Evolutionary conservation across 2,329 filamentous ascomycete genomes (phyloP).

Genomic region (Claviceps lovelessii): DNA sequence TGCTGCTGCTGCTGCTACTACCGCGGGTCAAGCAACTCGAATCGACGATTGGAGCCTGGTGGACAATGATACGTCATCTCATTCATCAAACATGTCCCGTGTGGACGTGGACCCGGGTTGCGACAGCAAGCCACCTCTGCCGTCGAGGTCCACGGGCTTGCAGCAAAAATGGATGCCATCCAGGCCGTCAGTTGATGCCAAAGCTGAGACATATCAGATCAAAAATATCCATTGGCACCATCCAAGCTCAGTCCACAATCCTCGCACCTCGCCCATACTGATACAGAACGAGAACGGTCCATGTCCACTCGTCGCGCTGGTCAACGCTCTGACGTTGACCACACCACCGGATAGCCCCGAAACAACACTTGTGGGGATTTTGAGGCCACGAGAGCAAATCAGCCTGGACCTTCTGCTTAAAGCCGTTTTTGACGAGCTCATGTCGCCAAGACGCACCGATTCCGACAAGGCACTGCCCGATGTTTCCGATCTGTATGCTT

Average conservation of each 20-base stretch:
- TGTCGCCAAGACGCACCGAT: slow-evolving; percentile 56
- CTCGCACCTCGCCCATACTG: slow-evolving; percentile 70
- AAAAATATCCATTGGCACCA: slow-evolving; percentile 85
- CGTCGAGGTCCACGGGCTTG: slow-evolving; percentile 19
- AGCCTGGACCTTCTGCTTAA: slow-evolving; percentile 75
- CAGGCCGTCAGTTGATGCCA: slow-evolving; percentile 28
- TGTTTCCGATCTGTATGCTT: slow-evolving; percentile 73
- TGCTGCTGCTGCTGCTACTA: slow-evolving; percentile 4
- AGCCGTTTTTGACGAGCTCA: slow-evolving; percentile 84
- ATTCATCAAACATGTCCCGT: slow-evolving; percentile 4
- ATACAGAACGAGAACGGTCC: slow-evolving; percentile 91
- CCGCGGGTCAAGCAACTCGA: slow-evolving; percentile 8
- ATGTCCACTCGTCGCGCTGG: slow-evolving; percentile 80
- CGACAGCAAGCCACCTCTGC: slow-evolving; percentile 21
- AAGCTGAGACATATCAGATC: slow-evolving; percentile 74
- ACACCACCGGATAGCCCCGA: slow-evolving; percentile 48
- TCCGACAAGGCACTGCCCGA: slow-evolving; percentile 59
- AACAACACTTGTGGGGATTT: slow-evolving; percentile 61
- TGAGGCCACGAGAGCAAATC: slow-evolving; percentile 72
- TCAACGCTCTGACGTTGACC: slow-evolving; percentile 80
- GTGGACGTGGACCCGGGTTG: slow-evolving; percentile 5
- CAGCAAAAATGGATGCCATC: slow-evolving; percentile 24
- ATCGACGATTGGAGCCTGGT: slow-evolving; percentile 39
- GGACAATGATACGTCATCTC: slow-evolving; percentile 24
- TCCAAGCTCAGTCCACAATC: slow-evolving; percentile 38